These are phyloP conservation scores for Aureobasidium leucospermi DNA, from an alignment of 2,329 filamentous ascomycete species.

Conservation along the genomic window DNA sequence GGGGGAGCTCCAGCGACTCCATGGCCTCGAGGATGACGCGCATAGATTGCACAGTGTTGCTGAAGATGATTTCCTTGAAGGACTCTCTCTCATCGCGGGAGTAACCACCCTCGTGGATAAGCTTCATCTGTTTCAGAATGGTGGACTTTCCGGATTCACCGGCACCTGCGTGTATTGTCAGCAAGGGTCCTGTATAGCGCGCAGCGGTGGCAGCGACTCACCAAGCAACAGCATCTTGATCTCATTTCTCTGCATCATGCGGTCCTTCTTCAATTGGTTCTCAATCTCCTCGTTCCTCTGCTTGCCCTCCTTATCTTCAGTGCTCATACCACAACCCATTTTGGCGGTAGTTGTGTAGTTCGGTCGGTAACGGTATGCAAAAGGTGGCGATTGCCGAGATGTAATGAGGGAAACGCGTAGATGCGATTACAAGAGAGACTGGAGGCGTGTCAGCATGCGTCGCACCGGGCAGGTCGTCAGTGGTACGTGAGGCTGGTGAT, in stretches of 20 bases:
- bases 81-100: constrained; percentile 76
- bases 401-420: constrained; percentile 2
- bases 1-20: constrained; percentile 66
- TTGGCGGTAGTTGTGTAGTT: constrained; percentile 42
- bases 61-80: constrained; percentile 66
- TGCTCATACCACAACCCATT: constrained; percentile 99
- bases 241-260: constrained; percentile 98
- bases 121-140: constrained; percentile 96
- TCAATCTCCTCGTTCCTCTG: constrained; percentile 99
- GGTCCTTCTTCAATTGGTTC: constrained; percentile 96
- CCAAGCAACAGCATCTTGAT: constrained; percentile 99
- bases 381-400: neutral
- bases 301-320: constrained; percentile 99
- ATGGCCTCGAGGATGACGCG: constrained; percentile 63
- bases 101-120: constrained; percentile 98
- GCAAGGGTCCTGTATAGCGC: neutral
- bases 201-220: constrained; percentile 43
- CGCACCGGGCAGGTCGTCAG: constrained; percentile 2
- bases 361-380: neutral
- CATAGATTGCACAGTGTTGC: constrained; percentile 64
- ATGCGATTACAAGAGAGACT: constrained; percentile 1
- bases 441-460: constrained; percentile 10
- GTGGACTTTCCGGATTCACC: constrained; percentile 97
- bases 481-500: constrained; percentile 7
- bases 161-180: constrained; percentile 55